phyloP scores from a whole-genome alignment of 345 rosid species.

The Physaria fendleri region DNA sequence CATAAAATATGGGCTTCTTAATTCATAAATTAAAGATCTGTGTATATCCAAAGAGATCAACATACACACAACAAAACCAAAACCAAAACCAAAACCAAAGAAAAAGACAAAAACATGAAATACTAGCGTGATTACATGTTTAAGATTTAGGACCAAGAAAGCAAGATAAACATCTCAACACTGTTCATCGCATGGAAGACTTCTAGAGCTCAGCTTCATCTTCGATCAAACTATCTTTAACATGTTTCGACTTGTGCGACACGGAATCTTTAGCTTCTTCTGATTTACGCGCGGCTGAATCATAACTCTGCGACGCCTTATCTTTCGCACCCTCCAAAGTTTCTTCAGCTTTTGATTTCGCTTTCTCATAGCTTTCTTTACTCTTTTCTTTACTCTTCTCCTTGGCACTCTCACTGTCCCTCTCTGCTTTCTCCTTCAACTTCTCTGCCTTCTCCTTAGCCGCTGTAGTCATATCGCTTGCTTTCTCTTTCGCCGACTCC shows the following conservation, averaged over 20 bases:
- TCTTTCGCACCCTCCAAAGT: conserved; percentile 29
- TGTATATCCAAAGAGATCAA: neutral
- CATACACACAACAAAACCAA: neutral
- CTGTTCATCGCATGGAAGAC: neutral
- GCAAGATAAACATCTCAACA: neutral
- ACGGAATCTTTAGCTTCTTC: conserved; percentile 27
- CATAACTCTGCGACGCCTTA: conserved; percentile 13
- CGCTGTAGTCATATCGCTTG: conserved; percentile 13
- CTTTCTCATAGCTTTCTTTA: conserved; percentile 20
- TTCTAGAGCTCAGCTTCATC: conserved; percentile 29
- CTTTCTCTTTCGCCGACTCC: conserved; percentile 25
- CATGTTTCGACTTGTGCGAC: conserved; percentile 19
- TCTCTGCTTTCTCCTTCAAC: conserved; percentile 23
- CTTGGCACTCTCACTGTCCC: neutral
- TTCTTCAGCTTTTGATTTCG: conserved; percentile 18
- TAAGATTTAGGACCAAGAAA: neutral
- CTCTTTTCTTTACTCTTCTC: conserved; percentile 29
- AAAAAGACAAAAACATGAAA: neutral
- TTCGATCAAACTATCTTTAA: conserved; percentile 19
- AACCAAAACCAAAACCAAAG: neutral
- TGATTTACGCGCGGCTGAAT: conserved; percentile 21
- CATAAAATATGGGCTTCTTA: neutral
- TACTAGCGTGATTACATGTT: neutral
- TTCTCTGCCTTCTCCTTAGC: conserved; percentile 29
- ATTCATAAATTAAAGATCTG: neutral